Evolutionary conservation across 768 basidiomycete genomes (phyloP).

Genomic region (Mycena pura): DNA sequence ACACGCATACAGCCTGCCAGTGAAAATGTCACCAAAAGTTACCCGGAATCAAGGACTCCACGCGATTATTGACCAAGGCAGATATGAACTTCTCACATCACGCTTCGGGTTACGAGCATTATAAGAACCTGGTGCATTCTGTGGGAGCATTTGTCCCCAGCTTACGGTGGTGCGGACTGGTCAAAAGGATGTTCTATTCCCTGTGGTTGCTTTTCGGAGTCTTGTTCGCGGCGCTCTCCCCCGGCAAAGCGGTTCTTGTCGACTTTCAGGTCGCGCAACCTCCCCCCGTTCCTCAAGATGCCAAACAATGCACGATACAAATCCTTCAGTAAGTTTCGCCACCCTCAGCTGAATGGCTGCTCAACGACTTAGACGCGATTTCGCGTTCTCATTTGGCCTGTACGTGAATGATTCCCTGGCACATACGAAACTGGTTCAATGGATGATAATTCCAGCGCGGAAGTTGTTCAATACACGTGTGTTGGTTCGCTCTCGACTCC

Average conservation of each 20-base stretch:
- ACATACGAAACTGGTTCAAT: neutral
- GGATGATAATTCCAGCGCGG: slow-evolving; percentile 49
- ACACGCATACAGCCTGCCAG: no score
- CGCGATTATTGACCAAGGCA: neutral
- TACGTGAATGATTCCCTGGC: slow-evolving; percentile 38
- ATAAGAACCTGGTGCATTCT: slow-evolving; percentile 1
- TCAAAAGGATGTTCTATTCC: neutral
- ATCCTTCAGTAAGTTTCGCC: slow-evolving; percentile 60
- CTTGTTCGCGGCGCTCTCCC: slow-evolving; percentile 32
- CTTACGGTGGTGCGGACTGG: neutral
- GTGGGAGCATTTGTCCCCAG: neutral
- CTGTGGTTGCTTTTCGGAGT: slow-evolving; percentile 21
- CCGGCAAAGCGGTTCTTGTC: slow-evolving; percentile 51
- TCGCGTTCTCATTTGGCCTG: slow-evolving; percentile 74
- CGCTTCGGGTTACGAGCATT: slow-evolving; percentile 8
- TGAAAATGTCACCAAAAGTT: no score
- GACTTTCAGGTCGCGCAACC: slow-evolving; percentile 79
- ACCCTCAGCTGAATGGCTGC: neutral
- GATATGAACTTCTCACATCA: slow-evolving; percentile 13
- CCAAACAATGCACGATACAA: slow-evolving; percentile 67
- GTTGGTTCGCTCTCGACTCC: slow-evolving; percentile 18
- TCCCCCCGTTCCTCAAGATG: slow-evolving; percentile 66
- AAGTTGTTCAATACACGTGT: slow-evolving; percentile 67
- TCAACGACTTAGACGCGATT: slow-evolving; percentile 59
- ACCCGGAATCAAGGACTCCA: slow-evolving; percentile 1